Evolutionary conservation across 148 eudicot species (phyloP), one percentile per base, ranked within the genome.

Genomic region (Pharnaceum exiguum): DNA sequence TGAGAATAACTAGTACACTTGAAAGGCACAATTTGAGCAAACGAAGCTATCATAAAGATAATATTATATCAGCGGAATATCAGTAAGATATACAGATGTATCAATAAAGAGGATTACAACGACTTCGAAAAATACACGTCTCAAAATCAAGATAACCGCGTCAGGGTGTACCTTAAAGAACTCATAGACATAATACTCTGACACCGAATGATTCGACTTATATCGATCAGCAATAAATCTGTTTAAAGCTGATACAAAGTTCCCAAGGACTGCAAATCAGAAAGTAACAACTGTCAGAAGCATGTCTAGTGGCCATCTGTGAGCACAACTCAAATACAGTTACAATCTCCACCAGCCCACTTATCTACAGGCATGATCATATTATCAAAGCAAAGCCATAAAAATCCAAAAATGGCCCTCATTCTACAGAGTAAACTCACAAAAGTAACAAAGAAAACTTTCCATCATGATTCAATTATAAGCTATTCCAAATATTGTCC

Each of bases 181-280:
- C 73, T 88, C 96, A 19, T 88, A 85, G 15, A 88, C 89, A 17
- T 88, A 76, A 67, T 88, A 88, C 54, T 88, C 96, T 3, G 96
- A 88, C 18, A 88, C 75, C 1, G 81, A 74, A 47, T 85, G 96
- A 36, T 65, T 71, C 10, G 73, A 71, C 28, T 86, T 76, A 75
- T 88, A 88, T 3, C 79, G 89, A 63, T 82, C 96, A 12, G 82
- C 81, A 54, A 88, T 71, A 55, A 88, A 88, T 68, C 75, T 63
- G 63, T 88, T 88, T 31, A 88, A 71, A 51, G 96, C 93, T 15
- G 96, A 85, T 37, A 88, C 71, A 39, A 88, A 88, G 82, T 78
- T 82, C 39, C 93, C 96, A 29, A 88, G 89, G 69, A 88, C 96
- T 88, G 89, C 75, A 63, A 47, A 57, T 53, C 65, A 59, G 48